phyloP scores from a whole-genome alignment of 2,329 filamentous ascomycete genomes.

The Xylariaceae sp. region DNA sequence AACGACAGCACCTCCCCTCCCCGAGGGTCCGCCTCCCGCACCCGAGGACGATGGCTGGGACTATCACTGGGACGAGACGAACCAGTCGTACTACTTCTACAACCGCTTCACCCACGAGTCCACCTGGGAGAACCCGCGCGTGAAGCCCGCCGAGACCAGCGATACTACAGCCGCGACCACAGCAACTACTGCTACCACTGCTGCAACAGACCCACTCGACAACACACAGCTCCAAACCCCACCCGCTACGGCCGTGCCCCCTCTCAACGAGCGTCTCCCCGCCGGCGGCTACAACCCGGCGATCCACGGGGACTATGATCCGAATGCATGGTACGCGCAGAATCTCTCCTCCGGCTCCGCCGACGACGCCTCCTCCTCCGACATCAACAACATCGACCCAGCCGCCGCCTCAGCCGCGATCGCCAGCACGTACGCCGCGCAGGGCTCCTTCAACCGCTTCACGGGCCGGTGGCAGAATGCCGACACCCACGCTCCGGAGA shows the following conservation, averaged over 20 bases:
- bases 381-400: conserved; percentile 30
- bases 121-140: conserved; percentile 84
- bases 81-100: conserved; percentile 75
- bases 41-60: conserved; percentile 75
- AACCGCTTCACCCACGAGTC: conserved; percentile 72
- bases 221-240: conserved; percentile 24
- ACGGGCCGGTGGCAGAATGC: conserved; percentile 76
- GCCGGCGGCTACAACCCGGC: conserved; percentile 88
- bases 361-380: conserved; percentile 32
- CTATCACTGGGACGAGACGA: conserved; percentile 67
- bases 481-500: conserved; percentile 65
- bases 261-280: conserved; percentile 37
- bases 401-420: no score
- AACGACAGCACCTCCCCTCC: conserved; percentile 38
- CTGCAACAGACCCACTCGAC: no score
- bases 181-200: conserved; percentile 22
- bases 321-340: conserved; percentile 88
- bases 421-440: conserved; percentile 68
- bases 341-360: no score
- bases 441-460: conserved; percentile 84
- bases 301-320: conserved; percentile 95
- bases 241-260: conserved; percentile 26
- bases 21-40: conserved; percentile 34
- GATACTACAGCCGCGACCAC: no score
- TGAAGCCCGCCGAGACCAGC: conserved; percentile 53